A percentile compares a stretch with the other conserved stretches of the same genome.
phyloP scores from a whole-genome alignment of 345 rosid genomes.

The Populus nigra region DNA sequence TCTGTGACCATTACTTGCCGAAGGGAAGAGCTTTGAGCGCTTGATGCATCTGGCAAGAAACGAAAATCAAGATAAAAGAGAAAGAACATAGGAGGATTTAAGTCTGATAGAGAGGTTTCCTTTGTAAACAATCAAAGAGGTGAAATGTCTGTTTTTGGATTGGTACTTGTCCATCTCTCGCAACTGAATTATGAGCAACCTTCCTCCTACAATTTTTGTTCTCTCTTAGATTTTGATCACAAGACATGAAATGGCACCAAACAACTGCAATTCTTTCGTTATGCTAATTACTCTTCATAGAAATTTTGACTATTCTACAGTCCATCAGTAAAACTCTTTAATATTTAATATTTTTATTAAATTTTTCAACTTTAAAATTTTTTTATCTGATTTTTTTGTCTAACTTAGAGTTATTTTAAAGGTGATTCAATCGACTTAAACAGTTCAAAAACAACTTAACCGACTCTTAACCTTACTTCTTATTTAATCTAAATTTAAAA shows the following conservation, averaged over 20 bases:
- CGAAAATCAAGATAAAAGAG: background rate
- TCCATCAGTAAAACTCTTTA: no score
- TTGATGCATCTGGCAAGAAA: background rate
- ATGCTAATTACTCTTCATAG: background rate
- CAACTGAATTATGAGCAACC: background rate
- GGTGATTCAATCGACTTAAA: no score
- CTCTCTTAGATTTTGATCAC: background rate
- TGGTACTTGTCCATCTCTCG: constrained; percentile 9
- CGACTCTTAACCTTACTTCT: no score
- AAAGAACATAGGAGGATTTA: background rate
- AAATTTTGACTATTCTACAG: no score
- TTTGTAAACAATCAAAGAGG: constrained; percentile 28
- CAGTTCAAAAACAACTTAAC: no score
- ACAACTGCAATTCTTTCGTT: background rate
- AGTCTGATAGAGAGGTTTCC: constrained; percentile 7
- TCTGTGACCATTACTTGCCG: background rate
- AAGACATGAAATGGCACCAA: constrained; percentile 2
- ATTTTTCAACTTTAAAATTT: no score
- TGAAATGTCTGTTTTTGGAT: constrained; percentile 29
- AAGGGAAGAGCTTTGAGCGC: background rate
- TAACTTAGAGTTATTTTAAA: no score
- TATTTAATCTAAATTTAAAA: no score
- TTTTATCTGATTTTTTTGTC: no score
- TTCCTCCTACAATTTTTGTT: background rate
- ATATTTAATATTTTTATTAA: no score